These are phyloP conservation scores for Tilletia horrida DNA, from an alignment of 1,284 basidiomycete genomes.

Conservation along the genomic window DNA sequence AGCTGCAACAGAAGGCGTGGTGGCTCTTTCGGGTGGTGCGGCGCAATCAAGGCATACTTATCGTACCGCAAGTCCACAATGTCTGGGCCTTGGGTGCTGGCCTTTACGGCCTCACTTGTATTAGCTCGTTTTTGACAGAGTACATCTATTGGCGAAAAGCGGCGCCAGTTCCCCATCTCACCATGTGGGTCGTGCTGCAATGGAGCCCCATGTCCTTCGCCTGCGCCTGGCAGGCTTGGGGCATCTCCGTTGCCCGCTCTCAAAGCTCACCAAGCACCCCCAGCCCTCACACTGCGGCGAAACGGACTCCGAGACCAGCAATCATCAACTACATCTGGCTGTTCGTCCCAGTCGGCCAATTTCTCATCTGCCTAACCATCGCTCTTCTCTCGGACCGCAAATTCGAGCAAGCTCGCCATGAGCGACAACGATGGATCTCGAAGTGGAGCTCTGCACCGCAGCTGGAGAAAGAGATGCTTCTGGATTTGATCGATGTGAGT, in stretches of 20 bases:
- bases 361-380: not conserved
- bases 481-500: not conserved
- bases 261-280: not conserved
- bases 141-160: not conserved
- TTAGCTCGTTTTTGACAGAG: not conserved
- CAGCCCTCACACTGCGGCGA: not conserved
- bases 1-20: not conserved
- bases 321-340: conserved; percentile 6
- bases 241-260: not conserved
- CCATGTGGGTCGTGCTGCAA: not conserved
- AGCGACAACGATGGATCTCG: not conserved
- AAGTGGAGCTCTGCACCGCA: not conserved
- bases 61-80: conserved; percentile 2
- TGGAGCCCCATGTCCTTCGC: not conserved
- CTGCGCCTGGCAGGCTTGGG: conserved; percentile 6
- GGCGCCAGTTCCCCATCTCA: not conserved
- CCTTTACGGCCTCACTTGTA: not conserved
- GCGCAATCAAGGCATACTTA: not conserved
- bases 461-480: not conserved
- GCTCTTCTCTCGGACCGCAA: not conserved
- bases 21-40: conserved; percentile 5
- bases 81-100: not conserved
- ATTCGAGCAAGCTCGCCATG: not conserved
- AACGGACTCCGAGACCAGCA: not conserved
- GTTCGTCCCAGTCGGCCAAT: not conserved